Base-by-base conservation (phyloP, 805 yeast species). In the Diddensiella santjacobensis region DNA sequence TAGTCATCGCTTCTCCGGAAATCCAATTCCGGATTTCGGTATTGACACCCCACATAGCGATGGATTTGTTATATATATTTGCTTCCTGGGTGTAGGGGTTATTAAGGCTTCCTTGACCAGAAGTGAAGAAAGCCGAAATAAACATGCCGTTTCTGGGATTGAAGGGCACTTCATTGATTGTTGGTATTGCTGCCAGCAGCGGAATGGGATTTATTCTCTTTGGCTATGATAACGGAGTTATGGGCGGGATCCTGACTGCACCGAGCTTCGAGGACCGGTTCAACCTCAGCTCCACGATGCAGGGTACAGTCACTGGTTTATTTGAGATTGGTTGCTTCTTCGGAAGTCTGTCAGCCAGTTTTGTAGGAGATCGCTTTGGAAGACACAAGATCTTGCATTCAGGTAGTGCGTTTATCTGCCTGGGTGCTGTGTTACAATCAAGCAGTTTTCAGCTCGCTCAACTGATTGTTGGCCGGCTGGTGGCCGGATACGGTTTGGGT, bases 401-500 rank as follows among this genome's bases (percentile, higher is more conserved):
- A 22, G 87, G 87, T 30, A 70, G 83, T 4, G 4, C 17, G n/a
- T 26, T 48, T 22, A 22, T 45, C 18, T 42, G 38, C 8, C 33
- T 48, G 26, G 54, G 52, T 20, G 48, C 24, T 11, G 22, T 44
- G 3, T n/a, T 48, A 40, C 80, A 76, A 57, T 62, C 73, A 13
- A 55, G 69, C 4, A 20, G 62, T 5, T 57, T 29, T 37, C 31
- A 49, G 13, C 47, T 45, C 6, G 85, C 82, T 29, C 89, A 83
- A 56, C 42, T 50, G 22, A 48, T 55, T 39, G 54, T 83, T 53
- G 90, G 87, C 22, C 77, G 95, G 69, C 76, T 81, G 70, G 79
- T 82, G 42, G 48, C 86, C 19, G 95, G 95, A 50, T 56, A 83
- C 44, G 93, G 90, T 58, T 82, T 80, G 52, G 93, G 93, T 53